Base-by-base conservation (phyloP, 352 stramenopile genomes). In the Blastocystis sp. region DNA sequence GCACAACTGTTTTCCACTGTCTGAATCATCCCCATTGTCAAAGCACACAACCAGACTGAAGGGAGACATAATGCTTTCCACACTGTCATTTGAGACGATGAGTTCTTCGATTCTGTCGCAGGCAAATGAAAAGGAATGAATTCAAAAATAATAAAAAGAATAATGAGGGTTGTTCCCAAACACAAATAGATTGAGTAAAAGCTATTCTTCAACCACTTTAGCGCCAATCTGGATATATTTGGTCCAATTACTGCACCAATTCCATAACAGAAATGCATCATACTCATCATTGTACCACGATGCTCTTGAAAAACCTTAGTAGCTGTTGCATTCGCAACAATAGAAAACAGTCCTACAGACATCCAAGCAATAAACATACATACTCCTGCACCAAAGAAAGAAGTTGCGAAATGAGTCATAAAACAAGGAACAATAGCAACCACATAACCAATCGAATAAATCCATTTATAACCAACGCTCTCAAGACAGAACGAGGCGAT, bases 211-310 rank as follows among this genome's bases (percentile, higher is more conserved):
- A 77, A 30, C 3, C n/a, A n/a, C 22, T 56, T 19, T 24, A 56
- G 5, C 9, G n/a, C 37, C 27, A 40, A 54, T 56, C 19, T 44
- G 9, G 64, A 33, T 2, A 77, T 42, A 35, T 77, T 77, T 19
- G 64, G 64, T 6, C 33, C 64, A n/a, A 77, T 19, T 7, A 77
- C 19, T n/a, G 64, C 64, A 48, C 64, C 64, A 30, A 77, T 51
- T 37, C 64, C 64, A 48, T 51, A 77, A 56, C 27, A 77, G 64
- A 77, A 77, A 56, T 77, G 64, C 64, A 77, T 77, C 64, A 77
- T 3, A 77, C 64, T 77, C 64, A 77, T 77, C 64, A 77, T 56
- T 51, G 64, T 77, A 37, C 64, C 64, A 27, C 37, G 30, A 56
- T 77, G 30, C 35, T 77, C 64, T 11, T 51, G 17, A 51, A 77